phyloP scores from a whole-genome alignment of 2,329 filamentous ascomycete genomes.

The Huntiella omanensis region DNA sequence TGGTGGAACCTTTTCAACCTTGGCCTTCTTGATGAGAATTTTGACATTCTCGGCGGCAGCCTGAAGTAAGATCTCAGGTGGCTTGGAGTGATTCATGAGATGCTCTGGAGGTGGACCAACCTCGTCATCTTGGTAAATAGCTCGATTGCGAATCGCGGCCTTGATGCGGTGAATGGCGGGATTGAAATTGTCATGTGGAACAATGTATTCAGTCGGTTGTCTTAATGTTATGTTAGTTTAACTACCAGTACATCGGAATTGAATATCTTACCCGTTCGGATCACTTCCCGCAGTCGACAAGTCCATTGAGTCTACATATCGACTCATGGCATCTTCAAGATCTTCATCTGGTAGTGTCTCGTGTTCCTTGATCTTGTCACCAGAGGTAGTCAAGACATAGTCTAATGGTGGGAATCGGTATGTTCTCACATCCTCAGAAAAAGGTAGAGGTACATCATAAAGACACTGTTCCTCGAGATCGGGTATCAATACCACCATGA shows the following conservation, averaged over 20 bases:
- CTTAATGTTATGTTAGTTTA: conserved; percentile 16
- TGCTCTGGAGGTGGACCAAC: conserved; percentile 43
- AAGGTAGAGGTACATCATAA: conserved; percentile 77
- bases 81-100: conserved; percentile 53
- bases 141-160: conserved; percentile 66
- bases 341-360: conserved; percentile 62
- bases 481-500: conserved; percentile 62
- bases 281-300: conserved; percentile 52
- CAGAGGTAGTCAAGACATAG: conserved; percentile 70
- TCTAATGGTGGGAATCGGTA: conserved; percentile 87
- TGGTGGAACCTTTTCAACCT: conserved; percentile 78
- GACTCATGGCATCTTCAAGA: conserved; percentile 64
- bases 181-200: conserved; percentile 66
- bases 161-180: conserved; percentile 78
- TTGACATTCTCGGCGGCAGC: conserved; percentile 39
- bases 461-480: conserved; percentile 68
- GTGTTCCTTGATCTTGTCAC: conserved; percentile 62
- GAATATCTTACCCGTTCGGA: conserved; percentile 47
- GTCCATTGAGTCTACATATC: conserved; percentile 89
- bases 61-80: conserved; percentile 46
- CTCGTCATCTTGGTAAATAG: conserved; percentile 49
- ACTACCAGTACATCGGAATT: background rate
- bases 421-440: conserved; percentile 76
- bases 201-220: conserved; percentile 48
- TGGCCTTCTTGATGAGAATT: conserved; percentile 46